Percentiles rank a stretch among this genome's conserved stretches.
Conservation (phyloP, 2,329 filamentous ascomycete species). For the Pseudocercospora pini-densiflorae region DNA sequence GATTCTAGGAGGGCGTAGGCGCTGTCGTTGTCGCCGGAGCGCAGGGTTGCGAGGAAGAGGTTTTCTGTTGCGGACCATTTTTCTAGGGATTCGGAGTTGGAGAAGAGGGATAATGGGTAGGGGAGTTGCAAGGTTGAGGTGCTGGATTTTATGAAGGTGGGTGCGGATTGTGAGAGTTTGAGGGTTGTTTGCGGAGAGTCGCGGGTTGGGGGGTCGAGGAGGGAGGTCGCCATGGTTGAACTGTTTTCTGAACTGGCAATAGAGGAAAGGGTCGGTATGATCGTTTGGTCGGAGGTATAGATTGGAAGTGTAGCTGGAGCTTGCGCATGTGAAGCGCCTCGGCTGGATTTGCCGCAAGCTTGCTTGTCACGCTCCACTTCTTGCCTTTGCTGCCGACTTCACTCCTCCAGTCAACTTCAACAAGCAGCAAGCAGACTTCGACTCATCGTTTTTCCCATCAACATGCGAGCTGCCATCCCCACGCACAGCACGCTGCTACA, state of each 20-base stretch:
- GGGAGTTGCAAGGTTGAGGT: slow-evolving; percentile 43
- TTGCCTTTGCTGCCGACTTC: not conserved
- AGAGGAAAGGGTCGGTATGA: not conserved
- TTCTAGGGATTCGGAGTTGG: slow-evolving; percentile 70
- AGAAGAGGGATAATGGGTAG: slow-evolving; percentile 58
- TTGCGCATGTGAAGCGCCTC: slow-evolving; percentile 19
- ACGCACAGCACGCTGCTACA: not conserved
- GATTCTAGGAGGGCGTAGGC: slow-evolving; percentile 76
- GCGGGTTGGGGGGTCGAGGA: slow-evolving; percentile 42
- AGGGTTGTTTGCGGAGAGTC: slow-evolving; percentile 47
- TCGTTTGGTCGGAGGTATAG: not conserved
- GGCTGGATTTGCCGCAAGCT: slow-evolving; percentile 1
- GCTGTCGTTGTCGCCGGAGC: slow-evolving; percentile 78
- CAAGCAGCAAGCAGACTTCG: not conserved
- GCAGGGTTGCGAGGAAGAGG: slow-evolving; percentile 79
- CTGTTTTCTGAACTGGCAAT: not conserved
- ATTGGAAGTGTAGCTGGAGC: not conserved
- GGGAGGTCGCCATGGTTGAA: slow-evolving; percentile 26
- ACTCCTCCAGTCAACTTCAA: slow-evolving; percentile 10
- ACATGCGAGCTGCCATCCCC: slow-evolving; percentile 9
- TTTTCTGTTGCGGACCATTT: slow-evolving; percentile 88
- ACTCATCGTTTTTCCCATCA: slow-evolving; percentile 5
- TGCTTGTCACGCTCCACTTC: not conserved
- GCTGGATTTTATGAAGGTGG: slow-evolving; percentile 43
- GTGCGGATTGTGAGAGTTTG: slow-evolving; percentile 54